Evolutionary conservation across 179 eudicot genomes (phyloP), one percentile per base, ranked within the genome.

Genomic region (Gypsophila paniculata): DNA sequence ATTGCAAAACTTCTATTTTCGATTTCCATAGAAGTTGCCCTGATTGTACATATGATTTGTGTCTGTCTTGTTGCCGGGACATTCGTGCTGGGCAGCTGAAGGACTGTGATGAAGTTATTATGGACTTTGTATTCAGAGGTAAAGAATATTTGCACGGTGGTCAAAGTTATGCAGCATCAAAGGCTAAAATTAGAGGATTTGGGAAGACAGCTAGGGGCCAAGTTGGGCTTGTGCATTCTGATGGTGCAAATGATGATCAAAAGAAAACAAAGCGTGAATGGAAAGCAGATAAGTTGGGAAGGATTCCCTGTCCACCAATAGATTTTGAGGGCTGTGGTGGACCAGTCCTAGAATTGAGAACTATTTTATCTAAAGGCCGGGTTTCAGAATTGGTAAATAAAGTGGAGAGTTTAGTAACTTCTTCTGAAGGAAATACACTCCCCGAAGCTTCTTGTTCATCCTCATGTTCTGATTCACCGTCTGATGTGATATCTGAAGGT

Each of bases 11-110:
- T 34, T 83, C 88, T 8, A 89, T 89, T 68, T 72, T 70, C 54
- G 91, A 89, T 77, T 89, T 82, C 36, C 86, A 78, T 53, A 74
- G 98, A 77, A 88, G 86, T 78, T 93, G 98, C 70, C 81, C 87
- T 2, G 8, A 57, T n/a, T 89, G 94, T 78, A 61, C 72, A 11
- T 90, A 83, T 77, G 96, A 89, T 73, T 80, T 90, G 34, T 93
- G 96, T 70, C 89, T 90, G 55, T 52, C 76, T 19, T 93, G 96
- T 77, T 93, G 93, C 65, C 77, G 69, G 4, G 98, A 89, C 80
- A 51, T 93, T 29, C 88, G 92, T 53, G 79, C 73, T 53, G 93
- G 95, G 22, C 29, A 72, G 68, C 77, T 85, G 2, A 83, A 68
- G 57, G 78, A 86, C 44, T 75, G 80, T 66, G 84, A 75, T 46